These are phyloP conservation scores for Penicillium olsonii DNA, from an alignment of 2,329 filamentous ascomycete genomes.

Conservation along the genomic window DNA sequence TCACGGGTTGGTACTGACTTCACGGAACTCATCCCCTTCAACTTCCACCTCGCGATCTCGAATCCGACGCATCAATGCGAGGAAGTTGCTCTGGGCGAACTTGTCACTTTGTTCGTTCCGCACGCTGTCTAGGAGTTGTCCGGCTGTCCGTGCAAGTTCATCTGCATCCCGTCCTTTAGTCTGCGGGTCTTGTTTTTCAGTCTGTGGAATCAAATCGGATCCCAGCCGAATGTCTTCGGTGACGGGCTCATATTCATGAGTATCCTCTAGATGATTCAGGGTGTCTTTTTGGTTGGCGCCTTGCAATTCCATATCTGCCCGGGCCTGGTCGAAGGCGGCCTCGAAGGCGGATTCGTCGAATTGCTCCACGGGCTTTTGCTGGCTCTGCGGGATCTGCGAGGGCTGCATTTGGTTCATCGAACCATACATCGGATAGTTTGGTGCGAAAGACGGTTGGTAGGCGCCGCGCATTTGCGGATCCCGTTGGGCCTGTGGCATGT, in stretches of 20 bases:
- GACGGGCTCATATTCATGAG: slow-evolving; percentile 18
- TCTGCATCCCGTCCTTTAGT: slow-evolving; percentile 55
- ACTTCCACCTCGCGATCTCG: slow-evolving; percentile 72
- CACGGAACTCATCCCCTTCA: slow-evolving; percentile 62
- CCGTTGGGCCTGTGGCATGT: slow-evolving; percentile 23
- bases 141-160: slow-evolving; percentile 71
- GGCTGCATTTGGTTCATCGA: slow-evolving; percentile 25
- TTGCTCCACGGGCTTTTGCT: slow-evolving; percentile 28
- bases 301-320: slow-evolving; percentile 38
- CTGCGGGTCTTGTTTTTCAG: slow-evolving; percentile 34
- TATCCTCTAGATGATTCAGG: slow-evolving; percentile 15
- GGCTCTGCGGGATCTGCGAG: slow-evolving; percentile 25
- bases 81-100: slow-evolving; percentile 76
- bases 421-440: slow-evolving; percentile 27
- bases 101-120: slow-evolving; percentile 69
- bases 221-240: slow-evolving; percentile 40
- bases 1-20: slow-evolving; percentile 50
- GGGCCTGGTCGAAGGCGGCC: slow-evolving; percentile 46
- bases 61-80: slow-evolving; percentile 74
- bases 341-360: slow-evolving; percentile 51
- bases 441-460: slow-evolving; percentile 34
- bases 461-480: slow-evolving; percentile 14
- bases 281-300: slow-evolving; percentile 17
- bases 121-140: slow-evolving; percentile 68
- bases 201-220: slow-evolving; percentile 44